Evolutionary conservation across 2,329 filamentous ascomycete species (phyloP).

Genomic region (Samsoniella hepiali): DNA sequence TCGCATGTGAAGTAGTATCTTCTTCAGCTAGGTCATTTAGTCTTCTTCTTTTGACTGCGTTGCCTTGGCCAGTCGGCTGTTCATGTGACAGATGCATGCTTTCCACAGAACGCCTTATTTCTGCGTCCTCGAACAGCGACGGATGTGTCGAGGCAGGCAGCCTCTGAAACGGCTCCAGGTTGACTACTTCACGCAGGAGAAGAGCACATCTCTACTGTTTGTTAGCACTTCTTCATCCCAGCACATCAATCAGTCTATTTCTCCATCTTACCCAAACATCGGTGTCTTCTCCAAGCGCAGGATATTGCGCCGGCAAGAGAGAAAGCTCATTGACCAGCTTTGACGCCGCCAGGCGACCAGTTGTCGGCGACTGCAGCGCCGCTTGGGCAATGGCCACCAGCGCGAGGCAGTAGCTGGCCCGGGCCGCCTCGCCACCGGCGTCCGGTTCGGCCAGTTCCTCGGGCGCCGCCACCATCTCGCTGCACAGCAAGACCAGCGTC

Average conservation of each 20-base stretch:
- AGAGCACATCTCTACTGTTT: constrained; percentile 14
- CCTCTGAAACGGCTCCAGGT: background rate
- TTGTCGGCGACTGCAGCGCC: constrained; percentile 31
- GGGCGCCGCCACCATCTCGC: constrained; percentile 36
- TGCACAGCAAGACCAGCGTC: constrained; percentile 41
- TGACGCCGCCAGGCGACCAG: constrained; percentile 40
- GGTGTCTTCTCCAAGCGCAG: constrained; percentile 31
- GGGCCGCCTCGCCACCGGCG: constrained; percentile 28
- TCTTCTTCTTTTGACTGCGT: background rate
- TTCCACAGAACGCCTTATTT: constrained; percentile 30
- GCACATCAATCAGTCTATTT: background rate
- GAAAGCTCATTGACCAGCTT: constrained; percentile 43
- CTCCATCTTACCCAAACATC: constrained; percentile 41
- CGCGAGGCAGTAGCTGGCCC: constrained; percentile 36
- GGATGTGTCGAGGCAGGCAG: constrained; percentile 16
- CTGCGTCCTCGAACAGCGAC: constrained; percentile 23
- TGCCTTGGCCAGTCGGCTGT: background rate
- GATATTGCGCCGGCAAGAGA: constrained; percentile 33
- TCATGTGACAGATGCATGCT: constrained; percentile 28
- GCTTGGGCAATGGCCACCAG: constrained; percentile 38
- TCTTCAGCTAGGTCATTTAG: background rate
- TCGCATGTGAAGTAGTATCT: background rate
- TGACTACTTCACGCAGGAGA: constrained; percentile 11
- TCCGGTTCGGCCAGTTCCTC: constrained; percentile 31
- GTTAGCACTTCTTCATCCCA: background rate